A percentile compares a stretch with the other conserved stretches of the same genome.
Conservation (phyloP, 2,329 filamentous ascomycete genomes). For the Exophiala xenobiotica region DNA sequence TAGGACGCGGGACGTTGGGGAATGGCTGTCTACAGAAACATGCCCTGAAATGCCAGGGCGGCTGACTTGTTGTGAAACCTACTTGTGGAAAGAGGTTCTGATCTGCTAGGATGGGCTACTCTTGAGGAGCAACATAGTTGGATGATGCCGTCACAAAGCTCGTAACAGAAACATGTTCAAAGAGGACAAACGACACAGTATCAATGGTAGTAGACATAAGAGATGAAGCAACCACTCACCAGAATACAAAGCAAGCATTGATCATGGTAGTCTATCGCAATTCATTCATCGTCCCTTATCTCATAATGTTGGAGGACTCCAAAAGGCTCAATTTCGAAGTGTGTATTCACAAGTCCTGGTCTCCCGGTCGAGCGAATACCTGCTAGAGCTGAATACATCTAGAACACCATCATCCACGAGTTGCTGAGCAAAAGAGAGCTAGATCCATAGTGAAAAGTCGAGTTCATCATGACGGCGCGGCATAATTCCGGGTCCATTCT, state of each 20-base stretch:
- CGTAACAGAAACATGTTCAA: not conserved
- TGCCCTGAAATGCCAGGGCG: no score
- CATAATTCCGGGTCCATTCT: slow-evolving; percentile 75
- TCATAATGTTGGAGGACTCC: slow-evolving; percentile 15
- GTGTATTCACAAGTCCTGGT: slow-evolving; percentile 4
- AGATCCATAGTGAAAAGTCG: not conserved
- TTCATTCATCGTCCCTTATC: slow-evolving; percentile 18
- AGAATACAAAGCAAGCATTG: not conserved
- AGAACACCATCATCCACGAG: slow-evolving; percentile 1
- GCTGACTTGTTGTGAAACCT: not conserved
- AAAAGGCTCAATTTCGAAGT: slow-evolving; percentile 2
- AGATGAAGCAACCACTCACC: not conserved
- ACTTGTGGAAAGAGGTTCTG: no score
- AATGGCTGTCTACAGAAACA: no score
- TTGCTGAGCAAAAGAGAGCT: not conserved
- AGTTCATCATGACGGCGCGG: slow-evolving; percentile 49
- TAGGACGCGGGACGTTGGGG: no score
- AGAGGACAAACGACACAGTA: not conserved
- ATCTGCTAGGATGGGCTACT: no score
- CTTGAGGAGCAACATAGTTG: no score
- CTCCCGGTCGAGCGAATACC: not conserved
- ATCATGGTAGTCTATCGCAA: slow-evolving; percentile 17
- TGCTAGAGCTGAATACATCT: not conserved
- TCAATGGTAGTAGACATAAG: not conserved
- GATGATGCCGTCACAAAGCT: no score